A percentile compares a stretch with the other conserved stretches of the same genome.
Conservation (phyloP, 805 yeast species). For the Dipodascopsis uninucleata region DNA sequence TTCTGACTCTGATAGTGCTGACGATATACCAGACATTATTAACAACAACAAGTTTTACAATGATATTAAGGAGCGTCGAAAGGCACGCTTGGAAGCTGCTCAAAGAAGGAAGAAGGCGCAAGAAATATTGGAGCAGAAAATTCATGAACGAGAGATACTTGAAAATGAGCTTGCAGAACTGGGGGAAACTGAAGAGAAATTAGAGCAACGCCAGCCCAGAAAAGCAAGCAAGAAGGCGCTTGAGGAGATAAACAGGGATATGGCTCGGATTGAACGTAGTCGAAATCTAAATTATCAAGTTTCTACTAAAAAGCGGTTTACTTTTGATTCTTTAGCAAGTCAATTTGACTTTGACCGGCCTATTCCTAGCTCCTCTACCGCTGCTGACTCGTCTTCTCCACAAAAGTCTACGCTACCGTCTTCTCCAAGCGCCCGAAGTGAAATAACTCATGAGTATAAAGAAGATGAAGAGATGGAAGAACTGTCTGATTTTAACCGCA, state of each 20-base stretch:
- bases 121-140: constrained; percentile 4
- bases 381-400: too few species aligned
- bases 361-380: too few species aligned
- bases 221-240: constrained; percentile 26
- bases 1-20: not conserved
- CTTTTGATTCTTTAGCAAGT: too few species aligned
- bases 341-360: too few species aligned
- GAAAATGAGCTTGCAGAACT: not conserved
- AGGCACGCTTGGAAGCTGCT: constrained; percentile 1
- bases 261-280: constrained; percentile 24
- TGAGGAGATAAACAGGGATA: constrained; percentile 22
- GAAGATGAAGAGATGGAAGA: too few species aligned
- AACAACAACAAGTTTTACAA: constrained; percentile 1
- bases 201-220: constrained; percentile 1
- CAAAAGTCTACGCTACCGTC: too few species aligned
- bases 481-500: too few species aligned
- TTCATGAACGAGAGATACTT: not conserved
- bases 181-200: constrained; percentile 1
- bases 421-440: too few species aligned
- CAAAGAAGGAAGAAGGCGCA: constrained; percentile 1
- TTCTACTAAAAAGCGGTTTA: too few species aligned
- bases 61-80: not conserved
- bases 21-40: not conserved
- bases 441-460: too few species aligned
- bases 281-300: too few species aligned